Base-by-base conservation (phyloP, 345 rosid species). In the Xanthoceras sorbifolium region DNA sequence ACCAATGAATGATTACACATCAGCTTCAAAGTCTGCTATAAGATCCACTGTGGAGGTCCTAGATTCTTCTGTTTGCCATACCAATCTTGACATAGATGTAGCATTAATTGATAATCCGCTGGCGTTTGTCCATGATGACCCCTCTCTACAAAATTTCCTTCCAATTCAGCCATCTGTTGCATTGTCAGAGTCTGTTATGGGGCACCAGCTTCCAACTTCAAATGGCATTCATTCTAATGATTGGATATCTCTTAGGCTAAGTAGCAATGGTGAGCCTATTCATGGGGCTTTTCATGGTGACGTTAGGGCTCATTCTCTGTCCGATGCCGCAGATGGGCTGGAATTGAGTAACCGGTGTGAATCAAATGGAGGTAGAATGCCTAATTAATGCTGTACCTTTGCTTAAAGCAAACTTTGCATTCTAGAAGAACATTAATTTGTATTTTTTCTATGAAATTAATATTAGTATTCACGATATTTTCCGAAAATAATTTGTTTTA, bases 231-330 rank as follows among this genome's bases (percentile, higher is more conserved):
- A 12, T 22, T 31, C 72, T 60, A 83, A 62, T 22, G 81, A 82
- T 74, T 81, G 87, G 87, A 62, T 84, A 66, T 77, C 85, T 50
- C 85, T 79, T 54, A 75, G 83, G 69, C 72, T 82, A 25, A 68
- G 85, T 57, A 55, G 75, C 52, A 28, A 48, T 10, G 59, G 29
- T 28, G 69, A 25, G 5, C 67, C 18, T 64, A 23, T 25, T 46
- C 26, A 54, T 25, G 72, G 31, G 6, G 42, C 20, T 66, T 25
- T 26, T 48, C 28, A 48, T 6, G 54, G 61, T 25, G 55, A 67
- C 50, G 63, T 60, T 29, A 42, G 55, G 31, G 23, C 48, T 74
- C 70, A 9, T 59, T 32, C 57, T 42, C 76, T 46, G 17, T 10
- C 70, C 42, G 50, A 65, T 76, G 23, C 73, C 3, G 29, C 69